A percentile compares a stretch with the other conserved stretches of the same genome.
These are phyloP conservation scores for Xerocomellus dryophilus DNA, from an alignment of 768 basidiomycete species.

Conservation along the genomic window DNA sequence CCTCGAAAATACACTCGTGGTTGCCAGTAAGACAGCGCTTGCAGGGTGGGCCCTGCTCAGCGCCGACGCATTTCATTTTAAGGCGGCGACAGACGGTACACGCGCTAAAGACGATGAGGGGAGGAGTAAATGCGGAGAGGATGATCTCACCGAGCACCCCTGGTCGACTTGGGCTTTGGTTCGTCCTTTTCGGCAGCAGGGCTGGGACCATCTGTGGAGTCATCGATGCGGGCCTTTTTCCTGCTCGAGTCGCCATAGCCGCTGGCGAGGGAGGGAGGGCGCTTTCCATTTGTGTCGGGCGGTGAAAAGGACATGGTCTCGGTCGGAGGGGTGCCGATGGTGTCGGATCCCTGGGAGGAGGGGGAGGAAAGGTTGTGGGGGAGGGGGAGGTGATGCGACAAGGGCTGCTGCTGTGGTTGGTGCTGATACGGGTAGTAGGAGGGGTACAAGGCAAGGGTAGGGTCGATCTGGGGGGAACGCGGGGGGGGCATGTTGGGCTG, in stretches of 20 bases:
- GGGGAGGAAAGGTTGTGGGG: slow-evolving; percentile 68
- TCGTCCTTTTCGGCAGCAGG: slow-evolving; percentile 60
- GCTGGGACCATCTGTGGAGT: slow-evolving; percentile 46
- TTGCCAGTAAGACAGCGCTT: slow-evolving; percentile 77
- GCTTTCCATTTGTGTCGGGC: slow-evolving; percentile 61
- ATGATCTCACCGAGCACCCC: slow-evolving; percentile 70
- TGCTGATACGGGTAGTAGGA: slow-evolving; percentile 59
- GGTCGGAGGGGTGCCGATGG: slow-evolving; percentile 68
- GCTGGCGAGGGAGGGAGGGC: slow-evolving; percentile 50
- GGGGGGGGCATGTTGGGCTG: slow-evolving; percentile 42
- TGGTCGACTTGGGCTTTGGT: slow-evolving; percentile 75
- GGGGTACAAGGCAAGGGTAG: slow-evolving; percentile 64
- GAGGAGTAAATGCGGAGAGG: background rate
- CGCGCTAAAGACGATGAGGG: slow-evolving; percentile 49
- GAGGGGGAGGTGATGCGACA: slow-evolving; percentile 54
- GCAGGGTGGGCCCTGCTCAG: slow-evolving; percentile 88
- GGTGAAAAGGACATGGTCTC: slow-evolving; percentile 54
- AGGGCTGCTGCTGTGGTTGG: slow-evolving; percentile 44
- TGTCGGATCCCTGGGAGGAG: slow-evolving; percentile 76
- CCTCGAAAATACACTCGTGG: slow-evolving; percentile 95
- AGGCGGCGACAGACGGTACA: slow-evolving; percentile 89
- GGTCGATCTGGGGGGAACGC: slow-evolving; percentile 67
- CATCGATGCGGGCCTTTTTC: slow-evolving; percentile 64
- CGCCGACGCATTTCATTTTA: slow-evolving; percentile 92
- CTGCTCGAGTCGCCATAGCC: slow-evolving; percentile 38